Base-by-base conservation (phyloP, 768 basidiomycete genomes). In the Amanita exitialis region DNA sequence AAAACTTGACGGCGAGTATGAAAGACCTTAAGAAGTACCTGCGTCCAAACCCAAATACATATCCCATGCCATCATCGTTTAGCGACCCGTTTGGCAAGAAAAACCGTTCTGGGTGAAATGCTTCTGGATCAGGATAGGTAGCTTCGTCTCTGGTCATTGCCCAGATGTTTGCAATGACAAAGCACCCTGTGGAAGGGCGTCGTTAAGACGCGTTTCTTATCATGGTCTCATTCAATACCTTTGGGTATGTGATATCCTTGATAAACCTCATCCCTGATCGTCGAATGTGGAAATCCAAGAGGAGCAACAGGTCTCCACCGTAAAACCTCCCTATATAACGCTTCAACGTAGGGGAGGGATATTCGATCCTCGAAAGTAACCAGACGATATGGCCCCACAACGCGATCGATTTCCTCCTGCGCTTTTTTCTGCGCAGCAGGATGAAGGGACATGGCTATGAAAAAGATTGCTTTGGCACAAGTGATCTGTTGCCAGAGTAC, bases 31-130 rank as follows among this genome's bases (percentile, higher is more conserved):
- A 12, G 30, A 44, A 54, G 9, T 38, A 63, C 67, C 67, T 57
- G 53, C 68, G 59, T 15, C 66, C 68, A 53, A 68, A 68, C 2
- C 66, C 68, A 50, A 68, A 68, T 7, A 56, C 45, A n/a, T 62
- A 54, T 20, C 52, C 32, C 15, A 47, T 43, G 41, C 57, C 54
- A 41, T 61, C 47, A 3, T 37, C 47, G 32, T 36, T 25, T 9
- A 48, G 36, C 15, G 12, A 37, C 3, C 47, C 47, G 23, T 28
- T 23, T 6, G 20, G 6, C 7, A 13, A 25, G 20, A 48, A 38
- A 23, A 48, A 48, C 25, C 47, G 35, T 37, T 48, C 47, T 25
- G 47, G 47, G 8, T 3, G 9, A 36, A 48, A 48, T 7, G 6
- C 9, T 6, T 48, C 35, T 0, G 47, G 35, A 10, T 48, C 21